Evolutionary conservation across 2,329 filamentous ascomycete species (phyloP).

Genomic region (Stylonectria norvegica): DNA sequence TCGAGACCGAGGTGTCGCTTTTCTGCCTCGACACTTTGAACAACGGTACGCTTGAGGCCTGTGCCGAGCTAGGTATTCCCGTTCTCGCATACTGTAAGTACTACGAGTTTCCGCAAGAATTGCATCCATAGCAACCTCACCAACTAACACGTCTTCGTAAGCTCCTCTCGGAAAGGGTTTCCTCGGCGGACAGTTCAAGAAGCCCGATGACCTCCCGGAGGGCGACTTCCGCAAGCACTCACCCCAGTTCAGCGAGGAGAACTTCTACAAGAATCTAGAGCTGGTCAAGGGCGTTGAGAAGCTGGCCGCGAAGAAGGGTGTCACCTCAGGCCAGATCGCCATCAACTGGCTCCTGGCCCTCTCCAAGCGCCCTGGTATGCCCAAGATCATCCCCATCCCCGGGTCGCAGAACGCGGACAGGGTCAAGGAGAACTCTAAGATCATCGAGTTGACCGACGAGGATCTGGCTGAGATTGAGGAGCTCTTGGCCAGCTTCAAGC

Average conservation of each 20-base stretch:
- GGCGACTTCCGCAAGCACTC: slow-evolving; percentile 43
- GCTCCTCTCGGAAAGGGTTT: slow-evolving; percentile 46
- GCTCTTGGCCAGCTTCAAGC: slow-evolving; percentile 46
- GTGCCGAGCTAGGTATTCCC: slow-evolving; percentile 60
- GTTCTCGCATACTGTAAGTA: slow-evolving; percentile 59
- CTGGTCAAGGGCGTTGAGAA: slow-evolving; percentile 55
- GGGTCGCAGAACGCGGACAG: slow-evolving; percentile 56
- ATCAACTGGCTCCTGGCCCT: slow-evolving; percentile 59
- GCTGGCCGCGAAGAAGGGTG: slow-evolving; percentile 57
- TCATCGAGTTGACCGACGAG: slow-evolving; percentile 46
- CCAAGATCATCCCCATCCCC: slow-evolving; percentile 62
- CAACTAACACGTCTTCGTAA: slow-evolving; percentile 11
- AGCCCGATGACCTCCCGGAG: slow-evolving; percentile 51
- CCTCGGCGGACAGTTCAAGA: slow-evolving; percentile 54
- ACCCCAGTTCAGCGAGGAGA: slow-evolving; percentile 60
- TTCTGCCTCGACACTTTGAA: slow-evolving; percentile 41
- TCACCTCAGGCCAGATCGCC: slow-evolving; percentile 61
- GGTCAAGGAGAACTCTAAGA: slow-evolving; percentile 57
- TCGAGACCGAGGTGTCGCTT: slow-evolving; percentile 50
- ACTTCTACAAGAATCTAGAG: slow-evolving; percentile 60
- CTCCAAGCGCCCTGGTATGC: slow-evolving; percentile 50
- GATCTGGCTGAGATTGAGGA: slow-evolving; percentile 51
- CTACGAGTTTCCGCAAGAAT: no score
- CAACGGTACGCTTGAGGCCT: slow-evolving; percentile 49
- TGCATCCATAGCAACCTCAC: slow-evolving; percentile 7